Conservation (phyloP, 1,139 yeast genomes). For the Scheffersomyces stambukii region DNA sequence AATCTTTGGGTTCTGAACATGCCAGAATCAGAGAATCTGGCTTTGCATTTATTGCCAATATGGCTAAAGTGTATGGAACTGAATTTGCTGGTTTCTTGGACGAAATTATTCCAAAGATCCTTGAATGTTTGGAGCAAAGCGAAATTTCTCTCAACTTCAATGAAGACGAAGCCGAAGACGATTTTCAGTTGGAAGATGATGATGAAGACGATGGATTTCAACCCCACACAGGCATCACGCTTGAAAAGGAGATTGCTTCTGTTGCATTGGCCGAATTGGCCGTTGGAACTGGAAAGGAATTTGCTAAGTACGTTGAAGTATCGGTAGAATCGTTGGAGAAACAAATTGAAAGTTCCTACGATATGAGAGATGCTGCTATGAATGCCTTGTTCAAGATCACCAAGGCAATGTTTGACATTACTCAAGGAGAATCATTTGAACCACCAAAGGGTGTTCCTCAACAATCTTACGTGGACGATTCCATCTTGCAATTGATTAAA, state of each 20-base stretch:
- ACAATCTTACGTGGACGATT: slow-evolving; percentile 53
- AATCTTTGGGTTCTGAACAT: slow-evolving; percentile 71
- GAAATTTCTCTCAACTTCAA: slow-evolving; percentile 58
- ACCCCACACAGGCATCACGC: slow-evolving; percentile 91
- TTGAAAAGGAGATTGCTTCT: slow-evolving; percentile 96
- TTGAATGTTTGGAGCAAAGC: slow-evolving; percentile 79
- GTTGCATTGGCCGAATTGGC: slow-evolving; percentile 91
- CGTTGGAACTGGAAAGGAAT: slow-evolving; percentile 74
- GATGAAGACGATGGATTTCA: slow-evolving; percentile 50
- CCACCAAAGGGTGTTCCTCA: slow-evolving; percentile 75
- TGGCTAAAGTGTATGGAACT: slow-evolving; percentile 91
- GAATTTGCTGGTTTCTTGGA: slow-evolving; percentile 86
- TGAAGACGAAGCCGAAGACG: slow-evolving; percentile 37
- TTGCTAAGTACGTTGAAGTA: slow-evolving; percentile 73
- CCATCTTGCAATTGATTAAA: slow-evolving; percentile 57
- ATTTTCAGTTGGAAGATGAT: slow-evolving; percentile 52
- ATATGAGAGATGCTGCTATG: slow-evolving; percentile 87
- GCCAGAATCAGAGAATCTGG: slow-evolving; percentile 92
- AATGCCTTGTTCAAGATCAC: slow-evolving; percentile 79
- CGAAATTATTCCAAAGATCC: slow-evolving; percentile 77
- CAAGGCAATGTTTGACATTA: slow-evolving; percentile 62
- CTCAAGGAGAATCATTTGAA: slow-evolving; percentile 45
- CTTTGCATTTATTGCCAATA: slow-evolving; percentile 87
- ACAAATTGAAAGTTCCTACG: slow-evolving; percentile 82
- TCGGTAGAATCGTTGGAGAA: slow-evolving; percentile 63